Evolutionary conservation across 768 basidiomycete genomes (phyloP).

Genomic region (Termitomyces sp.): DNA sequence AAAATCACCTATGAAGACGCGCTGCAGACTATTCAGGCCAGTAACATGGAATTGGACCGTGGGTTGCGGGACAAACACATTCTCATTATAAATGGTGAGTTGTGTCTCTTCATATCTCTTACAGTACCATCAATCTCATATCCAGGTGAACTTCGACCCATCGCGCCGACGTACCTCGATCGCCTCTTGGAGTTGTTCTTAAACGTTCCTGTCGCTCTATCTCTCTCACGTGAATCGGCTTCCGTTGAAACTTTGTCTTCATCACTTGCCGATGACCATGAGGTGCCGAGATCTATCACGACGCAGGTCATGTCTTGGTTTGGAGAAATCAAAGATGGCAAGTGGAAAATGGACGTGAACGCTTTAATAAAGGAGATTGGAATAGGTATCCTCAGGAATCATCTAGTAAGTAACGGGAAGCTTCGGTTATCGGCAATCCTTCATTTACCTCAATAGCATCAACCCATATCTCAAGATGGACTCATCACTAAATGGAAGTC

Average conservation of each 20-base stretch:
- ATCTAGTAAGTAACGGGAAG: conserved; percentile 39
- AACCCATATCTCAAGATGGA: conserved; percentile 48
- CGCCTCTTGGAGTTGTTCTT: conserved; percentile 74
- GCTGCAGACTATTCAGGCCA: conserved; percentile 69
- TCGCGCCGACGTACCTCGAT: conserved; percentile 62
- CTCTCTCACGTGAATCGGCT: conserved; percentile 46
- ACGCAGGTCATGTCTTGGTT: conserved; percentile 82
- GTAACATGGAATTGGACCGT: conserved; percentile 64
- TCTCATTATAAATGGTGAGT: conserved; percentile 64
- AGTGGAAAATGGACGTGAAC: conserved; percentile 65
- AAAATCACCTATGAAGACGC: conserved; percentile 60
- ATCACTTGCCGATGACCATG: conserved; percentile 69
- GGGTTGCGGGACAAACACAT: conserved; percentile 70
- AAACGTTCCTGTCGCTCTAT: conserved; percentile 64
- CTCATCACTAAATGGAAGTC: conserved; percentile 69
- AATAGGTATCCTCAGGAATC: conserved; percentile 60
- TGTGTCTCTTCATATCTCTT: not conserved
- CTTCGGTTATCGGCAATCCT: not conserved
- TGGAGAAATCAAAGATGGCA: conserved; percentile 49
- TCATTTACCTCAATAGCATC: conserved; percentile 39
- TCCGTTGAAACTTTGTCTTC: conserved; percentile 56
- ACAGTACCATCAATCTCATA: not conserved
- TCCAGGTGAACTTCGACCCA: conserved; percentile 68
- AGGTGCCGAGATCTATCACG: conserved; percentile 57
- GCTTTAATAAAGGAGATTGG: conserved; percentile 74